Evolutionary conservation across 495 filamentous ascomycete species (phyloP), one percentile per base, ranked within the genome.

Genomic region (Aspergillus biplanus): DNA sequence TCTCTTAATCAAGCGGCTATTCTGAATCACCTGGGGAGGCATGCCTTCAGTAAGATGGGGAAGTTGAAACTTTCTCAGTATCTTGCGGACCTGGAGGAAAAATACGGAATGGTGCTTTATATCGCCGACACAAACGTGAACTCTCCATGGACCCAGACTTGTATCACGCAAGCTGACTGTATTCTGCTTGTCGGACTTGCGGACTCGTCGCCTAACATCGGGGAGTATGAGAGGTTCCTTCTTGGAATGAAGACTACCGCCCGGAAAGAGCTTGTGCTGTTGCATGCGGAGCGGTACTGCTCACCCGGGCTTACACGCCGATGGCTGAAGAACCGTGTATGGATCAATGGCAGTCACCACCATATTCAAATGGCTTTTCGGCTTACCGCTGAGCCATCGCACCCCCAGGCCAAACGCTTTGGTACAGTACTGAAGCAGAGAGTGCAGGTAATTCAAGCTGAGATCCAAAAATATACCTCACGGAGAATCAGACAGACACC

Each of bases 301-400:
- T 83, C 84, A 2, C 86, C 92, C 21, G 95, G 95, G 0, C 69
- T 96, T 31, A 97, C 94, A 0, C 82, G 95, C 42, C 84, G 85
- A 50, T 99, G 95, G 95, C 81, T 99, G 21, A 89, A 92, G 67
- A 97, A 97, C 70, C 89, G 95, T 0, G 85, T 96, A 59, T 99
- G 95, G 95, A 92, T 99, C 67, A 99, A 97, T 68, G 95, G 95
- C n/a, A 92, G 95, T 44, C 96, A 99, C 73, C 94, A 97, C 70
- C 95, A 99, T 68, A 90, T 99, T 31, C 95, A 99, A 70, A 97
- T 99, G 95, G 83, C 90, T 1, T 96, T 93, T 75, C 87, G 89
- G 39, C 83, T 88, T n/a, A 87, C 88, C 33, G 77, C 88, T 6
- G 88, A 94, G 64, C 88, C 92, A 16, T 86, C 91, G 0, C 88